Base-by-base conservation (phyloP, 1,284 basidiomycete species). In the Tylopilus sp. region DNA sequence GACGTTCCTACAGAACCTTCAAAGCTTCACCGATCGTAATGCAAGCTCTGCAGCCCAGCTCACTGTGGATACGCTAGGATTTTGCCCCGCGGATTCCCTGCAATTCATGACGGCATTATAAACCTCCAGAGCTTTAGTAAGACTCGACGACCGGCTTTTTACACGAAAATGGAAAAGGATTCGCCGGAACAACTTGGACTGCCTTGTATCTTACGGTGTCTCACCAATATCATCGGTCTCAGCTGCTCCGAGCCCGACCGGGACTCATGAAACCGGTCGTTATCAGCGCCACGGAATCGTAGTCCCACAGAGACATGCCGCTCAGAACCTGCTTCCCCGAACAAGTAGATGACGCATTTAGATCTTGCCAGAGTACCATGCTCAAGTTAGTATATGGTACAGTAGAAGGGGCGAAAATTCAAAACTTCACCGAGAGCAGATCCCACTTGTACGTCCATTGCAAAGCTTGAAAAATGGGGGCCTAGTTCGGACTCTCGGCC, bases 61-160 rank as follows among this genome's bases (percentile, higher is more conserved):
- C 35, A 81, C 72, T 37, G 69, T 66, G 67, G 84, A 84, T 79
- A 80, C 31, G 81, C 81, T 42, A 79, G 48, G 71, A 85, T 83
- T 60, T 77, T 82, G 40, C 78, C 79, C 59, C 81, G 69, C 49
- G 85, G 72, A 52, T 69, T 67, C 41, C 79, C 79, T 34, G 76
- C 73, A 38, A 46, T 72, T 70, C 35, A 76, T 78, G 50, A 82
- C 67, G 19, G 75, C 79, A 61, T 83, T 79, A 67, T 81, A 75
- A 15, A n/a, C 70, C 68, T 50, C 73, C 72, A 44, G 74, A 74
- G 51, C 73, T 72, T n/a, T n/a, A n/a, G n/a, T n/a, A n/a, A n/a
- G 21, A 16, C 35, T 30, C 42, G 1, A 34, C 2, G 1, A 19
- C n/a, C 2, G 7, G 4, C 12, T 33, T 51, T 60, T 63, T 60